A percentile compares a stretch with the other conserved stretches of the same genome.
Evolutionary conservation across 768 basidiomycete genomes (phyloP).

Genomic region (Rhizopogon vesiculosus): DNA sequence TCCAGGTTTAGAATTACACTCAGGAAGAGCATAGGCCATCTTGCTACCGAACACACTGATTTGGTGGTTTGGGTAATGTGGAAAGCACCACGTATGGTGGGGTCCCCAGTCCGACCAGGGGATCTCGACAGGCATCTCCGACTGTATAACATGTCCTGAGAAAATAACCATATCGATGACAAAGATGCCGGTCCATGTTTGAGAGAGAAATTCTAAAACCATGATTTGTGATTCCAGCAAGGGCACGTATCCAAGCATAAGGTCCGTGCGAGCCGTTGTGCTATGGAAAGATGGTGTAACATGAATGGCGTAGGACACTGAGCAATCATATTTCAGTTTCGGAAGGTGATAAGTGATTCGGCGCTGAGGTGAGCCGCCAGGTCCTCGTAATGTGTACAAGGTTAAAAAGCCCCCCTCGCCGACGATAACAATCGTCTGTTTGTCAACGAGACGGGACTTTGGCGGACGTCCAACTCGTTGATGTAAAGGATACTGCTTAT

Average conservation of each 20-base stretch:
- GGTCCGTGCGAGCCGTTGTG: background rate
- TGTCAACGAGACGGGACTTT: background rate
- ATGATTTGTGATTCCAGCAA: background rate
- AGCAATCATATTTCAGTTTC: background rate
- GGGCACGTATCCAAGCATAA: background rate
- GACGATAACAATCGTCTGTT: background rate
- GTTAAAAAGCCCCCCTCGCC: background rate
- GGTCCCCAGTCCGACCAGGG: background rate
- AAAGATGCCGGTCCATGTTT: background rate
- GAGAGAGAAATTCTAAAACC: background rate
- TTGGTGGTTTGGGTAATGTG: background rate
- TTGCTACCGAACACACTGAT: background rate
- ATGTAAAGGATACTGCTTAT: background rate
- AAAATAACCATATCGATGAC: background rate
- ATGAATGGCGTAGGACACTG: background rate
- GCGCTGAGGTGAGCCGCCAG: background rate
- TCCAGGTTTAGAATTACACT: background rate
- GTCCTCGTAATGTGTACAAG: background rate
- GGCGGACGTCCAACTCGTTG: background rate
- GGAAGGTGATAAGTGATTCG: background rate
- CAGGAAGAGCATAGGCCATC: background rate
- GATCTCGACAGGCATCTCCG: background rate
- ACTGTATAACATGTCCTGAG: background rate
- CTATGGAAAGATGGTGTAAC: background rate
- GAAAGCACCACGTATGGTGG: background rate